These are phyloP conservation scores for Populus deltoides DNA, from an alignment of 345 rosid genomes.

Conservation along the genomic window DNA sequence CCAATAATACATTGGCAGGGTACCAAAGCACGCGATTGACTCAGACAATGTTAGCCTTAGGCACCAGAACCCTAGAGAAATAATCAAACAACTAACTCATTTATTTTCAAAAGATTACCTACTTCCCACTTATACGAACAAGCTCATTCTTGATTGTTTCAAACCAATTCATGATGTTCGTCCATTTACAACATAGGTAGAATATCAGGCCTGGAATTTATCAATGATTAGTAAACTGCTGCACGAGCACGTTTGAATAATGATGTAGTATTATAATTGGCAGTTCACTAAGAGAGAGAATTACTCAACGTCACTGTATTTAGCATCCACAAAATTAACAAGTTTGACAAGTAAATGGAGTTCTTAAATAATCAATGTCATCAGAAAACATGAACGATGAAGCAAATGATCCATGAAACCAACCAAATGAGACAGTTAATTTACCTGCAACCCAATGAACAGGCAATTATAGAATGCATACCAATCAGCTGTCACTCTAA, in stretches of 20 bases:
- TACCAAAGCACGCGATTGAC: not conserved
- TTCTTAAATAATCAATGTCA: not conserved
- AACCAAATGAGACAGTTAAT: not conserved
- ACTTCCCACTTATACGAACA: not conserved
- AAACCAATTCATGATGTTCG: not conserved
- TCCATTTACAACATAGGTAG: not conserved
- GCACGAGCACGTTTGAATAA: not conserved
- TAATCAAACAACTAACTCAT: not conserved
- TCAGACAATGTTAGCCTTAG: not conserved
- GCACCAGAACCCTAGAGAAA: not conserved
- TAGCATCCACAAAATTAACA: no score
- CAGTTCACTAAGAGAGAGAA: no score
- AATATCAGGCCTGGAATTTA: not conserved
- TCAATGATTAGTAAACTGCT: not conserved
- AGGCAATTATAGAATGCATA: constrained; percentile 38
- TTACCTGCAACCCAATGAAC: not conserved
- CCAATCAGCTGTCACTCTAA: no score
- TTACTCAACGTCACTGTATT: not conserved
- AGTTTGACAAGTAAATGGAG: no score
- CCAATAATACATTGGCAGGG: not conserved
- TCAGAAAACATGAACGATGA: no score
- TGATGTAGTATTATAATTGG: not conserved
- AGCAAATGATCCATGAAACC: no score
- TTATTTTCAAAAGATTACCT: not conserved
- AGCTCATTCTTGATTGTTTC: not conserved